Percentiles rank a stretch among this genome's conserved stretches.
These are phyloP conservation scores for Verticillium isaacii DNA, from an alignment of 2,329 filamentous ascomycete genomes.

Conservation along the genomic window DNA sequence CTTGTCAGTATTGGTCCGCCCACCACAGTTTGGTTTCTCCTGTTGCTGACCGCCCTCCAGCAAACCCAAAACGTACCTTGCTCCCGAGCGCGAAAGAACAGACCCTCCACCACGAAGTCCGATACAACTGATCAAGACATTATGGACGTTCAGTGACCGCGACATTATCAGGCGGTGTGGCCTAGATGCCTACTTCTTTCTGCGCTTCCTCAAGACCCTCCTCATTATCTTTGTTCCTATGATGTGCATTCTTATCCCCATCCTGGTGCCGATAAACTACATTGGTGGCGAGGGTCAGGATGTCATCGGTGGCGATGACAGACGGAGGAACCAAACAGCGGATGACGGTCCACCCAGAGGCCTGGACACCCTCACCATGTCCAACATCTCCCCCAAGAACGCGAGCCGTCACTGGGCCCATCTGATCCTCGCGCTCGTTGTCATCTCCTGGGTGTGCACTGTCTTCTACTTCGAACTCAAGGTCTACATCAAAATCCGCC, in stretches of 20 bases:
- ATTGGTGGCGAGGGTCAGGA: constrained; percentile 61
- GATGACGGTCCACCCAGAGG: constrained; percentile 41
- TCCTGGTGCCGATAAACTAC: constrained; percentile 81
- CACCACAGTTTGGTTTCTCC: not conserved
- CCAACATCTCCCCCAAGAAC: constrained; percentile 68
- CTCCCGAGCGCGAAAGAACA: constrained; percentile 78
- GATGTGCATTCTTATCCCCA: constrained; percentile 71
- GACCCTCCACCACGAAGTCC: constrained; percentile 61
- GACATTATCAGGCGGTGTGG: constrained; percentile 95
- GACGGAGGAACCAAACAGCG: constrained; percentile 6
- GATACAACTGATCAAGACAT: constrained; percentile 45
- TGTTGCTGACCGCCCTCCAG: constrained; percentile 31
- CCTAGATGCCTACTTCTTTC: constrained; percentile 94
- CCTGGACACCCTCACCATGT: constrained; percentile 80
- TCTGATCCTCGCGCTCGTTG: constrained; percentile 69
- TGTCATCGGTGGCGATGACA: constrained; percentile 25
- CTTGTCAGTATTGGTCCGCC: constrained; percentile 53
- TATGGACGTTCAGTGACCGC: constrained; percentile 66
- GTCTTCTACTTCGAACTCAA: constrained; percentile 83
- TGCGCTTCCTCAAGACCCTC: constrained; percentile 74
- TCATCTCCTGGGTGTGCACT: constrained; percentile 79
- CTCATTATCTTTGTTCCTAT: constrained; percentile 90
- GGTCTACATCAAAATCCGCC: constrained; percentile 87
- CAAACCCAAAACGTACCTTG: constrained; percentile 80
- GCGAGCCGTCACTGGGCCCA: constrained; percentile 78